Conservation (phyloP, 2,329 filamentous ascomycete species). For the Pochonia chlamydosporia region DNA sequence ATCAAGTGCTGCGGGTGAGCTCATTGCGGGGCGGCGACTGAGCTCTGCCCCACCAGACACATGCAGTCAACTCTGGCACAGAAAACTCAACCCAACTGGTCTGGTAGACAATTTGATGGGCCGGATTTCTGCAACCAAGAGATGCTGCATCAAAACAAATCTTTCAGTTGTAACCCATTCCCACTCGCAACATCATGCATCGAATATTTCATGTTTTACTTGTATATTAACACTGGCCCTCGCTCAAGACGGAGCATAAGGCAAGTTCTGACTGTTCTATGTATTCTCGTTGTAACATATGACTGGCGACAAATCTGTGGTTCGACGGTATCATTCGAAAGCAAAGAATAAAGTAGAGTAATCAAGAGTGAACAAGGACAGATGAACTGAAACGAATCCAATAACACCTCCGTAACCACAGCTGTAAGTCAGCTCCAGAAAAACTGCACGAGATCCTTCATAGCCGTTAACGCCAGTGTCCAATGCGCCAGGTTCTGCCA, state of each 20-base stretch:
- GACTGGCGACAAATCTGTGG: not conserved
- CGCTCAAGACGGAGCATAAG: not conserved
- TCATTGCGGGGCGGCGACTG: slow-evolving; percentile 9
- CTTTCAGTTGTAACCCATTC: too few relatives aligned
- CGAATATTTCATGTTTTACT: too few relatives aligned
- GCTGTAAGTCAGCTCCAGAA: slow-evolving; percentile 26
- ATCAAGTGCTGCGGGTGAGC: too few relatives aligned
- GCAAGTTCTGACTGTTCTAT: slow-evolving; percentile 3
- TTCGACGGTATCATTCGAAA: slow-evolving; percentile 2
- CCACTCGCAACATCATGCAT: too few relatives aligned
- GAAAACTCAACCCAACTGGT: too few relatives aligned
- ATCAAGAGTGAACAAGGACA: too few relatives aligned
- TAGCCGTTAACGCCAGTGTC: slow-evolving; percentile 28
- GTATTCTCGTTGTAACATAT: not conserved
- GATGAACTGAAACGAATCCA: too few relatives aligned
- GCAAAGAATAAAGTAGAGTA: not conserved
- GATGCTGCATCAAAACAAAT: too few relatives aligned
- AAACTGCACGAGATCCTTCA: slow-evolving; percentile 25
- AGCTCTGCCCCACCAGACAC: not conserved
- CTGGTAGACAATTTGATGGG: too few relatives aligned
- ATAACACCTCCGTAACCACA: slow-evolving; percentile 7
- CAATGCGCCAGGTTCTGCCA: slow-evolving; percentile 15
- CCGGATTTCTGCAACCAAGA: too few relatives aligned
- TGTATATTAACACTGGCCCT: not conserved
- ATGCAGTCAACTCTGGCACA: too few relatives aligned